These are phyloP conservation scores for Fusarium incarnatum DNA, from an alignment of 2,329 filamentous ascomycete species.

Conservation along the genomic window DNA sequence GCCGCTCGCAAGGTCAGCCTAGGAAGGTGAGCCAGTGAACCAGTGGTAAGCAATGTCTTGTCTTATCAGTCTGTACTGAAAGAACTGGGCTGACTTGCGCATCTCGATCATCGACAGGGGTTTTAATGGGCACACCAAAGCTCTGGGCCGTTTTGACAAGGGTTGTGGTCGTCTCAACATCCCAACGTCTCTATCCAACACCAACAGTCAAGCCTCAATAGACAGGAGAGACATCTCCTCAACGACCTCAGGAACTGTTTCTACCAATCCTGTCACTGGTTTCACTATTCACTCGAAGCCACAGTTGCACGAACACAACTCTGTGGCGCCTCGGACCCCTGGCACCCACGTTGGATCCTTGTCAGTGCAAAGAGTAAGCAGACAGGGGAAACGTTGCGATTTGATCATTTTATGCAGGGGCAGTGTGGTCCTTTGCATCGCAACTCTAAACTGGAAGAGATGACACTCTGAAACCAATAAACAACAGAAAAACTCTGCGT, in stretches of 20 bases:
- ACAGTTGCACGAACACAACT: conserved; percentile 23
- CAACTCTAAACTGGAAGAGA: conserved; percentile 19
- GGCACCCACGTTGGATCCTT: conserved; percentile 28
- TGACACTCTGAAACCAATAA: conserved; percentile 9
- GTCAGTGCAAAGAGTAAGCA: conserved; percentile 13
- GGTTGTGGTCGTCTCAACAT: conserved; percentile 3
- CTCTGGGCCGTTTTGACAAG: conserved; percentile 21
- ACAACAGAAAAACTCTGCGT: conserved; percentile 4
- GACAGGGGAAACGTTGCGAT: conserved; percentile 16
- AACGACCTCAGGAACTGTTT: background rate
- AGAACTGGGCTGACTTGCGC: conserved; percentile 5
- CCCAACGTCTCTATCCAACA: conserved; percentile 6
- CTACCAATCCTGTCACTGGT: background rate
- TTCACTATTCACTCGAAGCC: conserved; percentile 13
- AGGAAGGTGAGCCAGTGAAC: background rate
- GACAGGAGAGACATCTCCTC: background rate
- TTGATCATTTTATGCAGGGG: conserved; percentile 40
- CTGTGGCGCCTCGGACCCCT: conserved; percentile 28
- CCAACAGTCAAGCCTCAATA: conserved; percentile 20
- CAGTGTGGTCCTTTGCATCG: conserved; percentile 20
- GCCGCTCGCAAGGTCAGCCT: background rate
- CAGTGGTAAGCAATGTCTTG: conserved; percentile 16
- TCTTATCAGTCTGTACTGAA: background rate
- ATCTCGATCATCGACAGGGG: conserved; percentile 27
- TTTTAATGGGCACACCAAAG: conserved; percentile 18